Percentiles rank a stretch among this genome's conserved stretches.
Evolutionary conservation across 345 rosid genomes (phyloP).

Genomic region (Leavenworthia alabamica): DNA sequence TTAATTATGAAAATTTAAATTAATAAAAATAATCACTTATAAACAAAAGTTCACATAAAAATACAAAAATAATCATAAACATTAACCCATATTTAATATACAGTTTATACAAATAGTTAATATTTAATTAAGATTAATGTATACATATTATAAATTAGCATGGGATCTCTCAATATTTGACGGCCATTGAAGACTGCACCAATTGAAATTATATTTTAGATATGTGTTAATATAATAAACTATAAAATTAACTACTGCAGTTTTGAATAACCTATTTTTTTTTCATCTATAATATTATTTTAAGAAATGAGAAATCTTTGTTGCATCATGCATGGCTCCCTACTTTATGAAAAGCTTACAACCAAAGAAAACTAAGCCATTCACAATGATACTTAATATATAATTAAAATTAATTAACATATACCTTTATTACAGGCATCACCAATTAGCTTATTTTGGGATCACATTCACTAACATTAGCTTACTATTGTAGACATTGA

Average conservation of each 20-base stretch:
- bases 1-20: no score
- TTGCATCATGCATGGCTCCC: slow-evolving; percentile 17
- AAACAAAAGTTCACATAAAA: not conserved
- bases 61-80: not conserved
- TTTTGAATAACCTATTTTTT: no score
- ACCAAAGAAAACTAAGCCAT: slow-evolving; percentile 6
- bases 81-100: not conserved
- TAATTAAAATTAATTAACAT: not conserved
- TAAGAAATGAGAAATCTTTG: not conserved
- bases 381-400: not conserved
- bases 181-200: no score
- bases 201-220: no score
- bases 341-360: slow-evolving; percentile 15
- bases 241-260: no score
- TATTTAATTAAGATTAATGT: not conserved
- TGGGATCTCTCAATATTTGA: no score
- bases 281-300: not conserved
- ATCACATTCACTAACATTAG: not conserved
- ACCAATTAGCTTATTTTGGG: not conserved
- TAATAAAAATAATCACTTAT: not conserved
- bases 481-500: not conserved
- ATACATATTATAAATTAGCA: not conserved
- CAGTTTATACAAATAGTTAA: not conserved
- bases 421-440: not conserved
- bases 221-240: no score